Base-by-base conservation (phyloP, 1,284 basidiomycete genomes). In the Cutaneotrichosporon dermatis region DNA sequence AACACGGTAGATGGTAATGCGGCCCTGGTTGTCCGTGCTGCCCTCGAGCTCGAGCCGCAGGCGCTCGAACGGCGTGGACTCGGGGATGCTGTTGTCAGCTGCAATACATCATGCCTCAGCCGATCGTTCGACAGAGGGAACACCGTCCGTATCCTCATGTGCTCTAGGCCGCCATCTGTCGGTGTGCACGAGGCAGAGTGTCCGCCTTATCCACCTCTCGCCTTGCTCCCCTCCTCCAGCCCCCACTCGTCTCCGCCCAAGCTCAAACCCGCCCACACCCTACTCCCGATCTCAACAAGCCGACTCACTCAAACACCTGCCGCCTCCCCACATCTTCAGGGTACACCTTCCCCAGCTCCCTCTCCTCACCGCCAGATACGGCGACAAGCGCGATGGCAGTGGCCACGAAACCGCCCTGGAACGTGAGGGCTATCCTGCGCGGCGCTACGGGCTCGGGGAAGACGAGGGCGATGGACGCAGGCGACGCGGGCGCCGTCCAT, bases 351-450 rank as follows among this genome's bases (percentile, higher is more conserved):
- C 72, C 73, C 9, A 66, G 66, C 55, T 69, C 54, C 2, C 66
- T 65, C 49, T 35, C 12, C 9, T 40, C 39, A 2, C 12, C 39
- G 2, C 8, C 39, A 40, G 39, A 4, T 40, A 12, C 57, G 58
- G 15, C 63, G 53, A 35, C 58, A 0, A 78, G 59, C 3, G 55
- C 52, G 5, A 67, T 58, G 3, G 69, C 51, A 2, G 71, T 76
- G 0, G 70, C 73, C 1, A 74, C 73, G 55, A 79, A 79, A 0
- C 78, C 78, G 40, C 78, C 78, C 55, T 79, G 77, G 58, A 79
- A 79, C 1, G 76, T 77, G 16, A 79, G 55, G 1, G 73, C 71
- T 7, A 79, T 49, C 37, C 71, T 68, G 65, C 0, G 74, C 73
- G 3, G 51, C 43, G n/a, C n/a, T n/a, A 76, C 52, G 2, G 75